Evolutionary conservation across 1,139 yeast species (phyloP), one percentile per base, ranked within the genome.

Genomic region (Candida neerlandica): DNA sequence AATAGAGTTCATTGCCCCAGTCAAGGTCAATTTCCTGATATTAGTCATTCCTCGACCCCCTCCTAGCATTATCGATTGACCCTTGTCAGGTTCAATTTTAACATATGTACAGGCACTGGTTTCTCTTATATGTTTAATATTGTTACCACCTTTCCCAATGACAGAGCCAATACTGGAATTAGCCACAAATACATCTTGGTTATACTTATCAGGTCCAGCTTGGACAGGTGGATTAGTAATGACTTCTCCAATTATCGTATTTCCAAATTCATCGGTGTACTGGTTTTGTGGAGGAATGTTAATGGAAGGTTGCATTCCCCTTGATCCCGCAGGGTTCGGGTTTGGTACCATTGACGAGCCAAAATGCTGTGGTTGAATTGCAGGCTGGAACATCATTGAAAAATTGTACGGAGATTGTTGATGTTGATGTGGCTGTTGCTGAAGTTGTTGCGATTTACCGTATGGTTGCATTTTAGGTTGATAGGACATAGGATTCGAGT

Each of bases 71-170:
- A 75, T 68, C 3, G 78, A 70, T 58, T 75, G 79, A 48, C 75
- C 75, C 55, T 65, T 71, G 58, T 76, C 80, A 2, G 80, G 80
- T 55, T 81, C 86, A 47, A 90, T 85, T 57, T 84, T 82, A 23
- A 90, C 89, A 50, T 86, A 84, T 38, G 90, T 80, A 45, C 81
- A 77, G 2, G 96, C 94, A 41, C 94, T 84, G 44, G 82, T 76
- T 55, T 85, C 86, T 57, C 96, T 80, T 43, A 90, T 85, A 54
- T 87, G 90, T 61, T 85, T 88, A 51, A 90, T 86, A 60, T 85
- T 88, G 60, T 85, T 82, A 23, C 97, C 97, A 37, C 90, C 90
- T 67, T 85, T 88, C 6, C 97, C 97, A 56, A 90, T 90, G 18
- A 90, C 86, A 35, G 89, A 82, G 0, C 97, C 97, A 44, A 89